Conservation (phyloP, 345 rosid genomes). For the Moricandia moricandioides region DNA sequence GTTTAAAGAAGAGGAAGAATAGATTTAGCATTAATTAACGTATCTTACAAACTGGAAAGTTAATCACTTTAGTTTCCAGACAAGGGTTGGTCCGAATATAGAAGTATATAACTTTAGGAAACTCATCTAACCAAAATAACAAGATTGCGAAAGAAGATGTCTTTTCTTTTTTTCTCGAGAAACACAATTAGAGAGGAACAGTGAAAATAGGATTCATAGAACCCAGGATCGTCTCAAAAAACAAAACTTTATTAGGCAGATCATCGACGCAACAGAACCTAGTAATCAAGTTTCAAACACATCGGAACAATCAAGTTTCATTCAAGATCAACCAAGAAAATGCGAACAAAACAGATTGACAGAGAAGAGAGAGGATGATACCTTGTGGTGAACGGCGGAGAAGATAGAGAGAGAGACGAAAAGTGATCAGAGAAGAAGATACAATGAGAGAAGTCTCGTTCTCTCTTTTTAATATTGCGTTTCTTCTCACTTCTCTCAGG, state of each 20-base stretch:
- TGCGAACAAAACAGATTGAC: neutral
- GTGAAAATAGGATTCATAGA: neutral
- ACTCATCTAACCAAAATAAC: neutral
- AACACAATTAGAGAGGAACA: neutral
- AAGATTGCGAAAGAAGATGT: neutral
- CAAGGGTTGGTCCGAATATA: slow-evolving; percentile 7
- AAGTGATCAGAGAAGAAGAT: neutral
- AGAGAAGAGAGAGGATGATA: slow-evolving; percentile 13
- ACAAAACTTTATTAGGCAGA: neutral
- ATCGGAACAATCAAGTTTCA: neutral
- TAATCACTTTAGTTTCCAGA: neutral
- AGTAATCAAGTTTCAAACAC: neutral
- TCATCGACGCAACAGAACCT: neutral
- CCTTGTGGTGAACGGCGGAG: slow-evolving; percentile 44
- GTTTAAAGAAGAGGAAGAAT: neutral
- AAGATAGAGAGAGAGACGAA: slow-evolving; percentile 20
- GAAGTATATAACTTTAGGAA: slow-evolving; percentile 15
- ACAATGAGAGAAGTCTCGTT: slow-evolving; percentile 38
- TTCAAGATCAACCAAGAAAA: neutral
- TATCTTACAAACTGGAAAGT: slow-evolving; percentile 32
- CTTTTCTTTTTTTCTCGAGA: neutral
- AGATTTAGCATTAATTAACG: slow-evolving; percentile 14
- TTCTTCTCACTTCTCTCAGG: slow-evolving; percentile 8
- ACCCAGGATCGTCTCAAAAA: neutral
- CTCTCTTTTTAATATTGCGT: slow-evolving; percentile 5